Evolutionary conservation across 768 basidiomycete genomes (phyloP).

Genomic region (Sporobolomyces phaffii): DNA sequence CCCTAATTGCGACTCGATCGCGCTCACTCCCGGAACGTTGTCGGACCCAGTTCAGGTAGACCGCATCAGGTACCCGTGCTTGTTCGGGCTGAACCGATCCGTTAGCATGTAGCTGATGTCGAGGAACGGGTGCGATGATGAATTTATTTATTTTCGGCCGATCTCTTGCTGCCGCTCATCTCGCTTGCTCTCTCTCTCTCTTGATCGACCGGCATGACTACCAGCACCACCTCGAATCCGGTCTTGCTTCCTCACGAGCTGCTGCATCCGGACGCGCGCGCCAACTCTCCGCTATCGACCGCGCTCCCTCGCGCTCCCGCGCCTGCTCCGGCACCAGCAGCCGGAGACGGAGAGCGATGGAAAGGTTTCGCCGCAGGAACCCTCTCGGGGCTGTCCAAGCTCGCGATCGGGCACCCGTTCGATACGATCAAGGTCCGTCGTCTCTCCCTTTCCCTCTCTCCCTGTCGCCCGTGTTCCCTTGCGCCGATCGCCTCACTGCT

Average conservation of each 20-base stretch:
- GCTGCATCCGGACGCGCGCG: not conserved
- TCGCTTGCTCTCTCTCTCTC: no score
- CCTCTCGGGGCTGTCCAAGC: constrained; percentile 36
- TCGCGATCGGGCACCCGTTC: constrained; percentile 47
- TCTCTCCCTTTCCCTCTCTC: not conserved
- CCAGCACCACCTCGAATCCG: constrained; percentile 7
- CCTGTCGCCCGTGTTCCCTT: not conserved
- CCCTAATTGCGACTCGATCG: no score
- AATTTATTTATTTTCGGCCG: no score
- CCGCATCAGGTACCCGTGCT: no score
- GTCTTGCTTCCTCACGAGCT: constrained; percentile 8
- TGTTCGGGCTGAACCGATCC: no score
- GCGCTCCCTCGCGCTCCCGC: not conserved
- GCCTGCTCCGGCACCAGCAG: not conserved
- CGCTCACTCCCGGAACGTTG: no score
- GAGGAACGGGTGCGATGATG: no score
- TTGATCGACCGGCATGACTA: no score
- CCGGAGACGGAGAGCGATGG: not conserved
- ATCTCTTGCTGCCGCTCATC: no score
- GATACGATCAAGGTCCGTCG: constrained; percentile 51
- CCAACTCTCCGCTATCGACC: not conserved
- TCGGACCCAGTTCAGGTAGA: no score
- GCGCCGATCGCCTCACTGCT: not conserved
- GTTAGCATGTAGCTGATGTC: no score
- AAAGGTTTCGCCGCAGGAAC: constrained; percentile 39